Evolutionary conservation across 768 basidiomycete species (phyloP), one percentile per base, ranked within the genome.

Genomic region (Leucocoprinus leucothites): DNA sequence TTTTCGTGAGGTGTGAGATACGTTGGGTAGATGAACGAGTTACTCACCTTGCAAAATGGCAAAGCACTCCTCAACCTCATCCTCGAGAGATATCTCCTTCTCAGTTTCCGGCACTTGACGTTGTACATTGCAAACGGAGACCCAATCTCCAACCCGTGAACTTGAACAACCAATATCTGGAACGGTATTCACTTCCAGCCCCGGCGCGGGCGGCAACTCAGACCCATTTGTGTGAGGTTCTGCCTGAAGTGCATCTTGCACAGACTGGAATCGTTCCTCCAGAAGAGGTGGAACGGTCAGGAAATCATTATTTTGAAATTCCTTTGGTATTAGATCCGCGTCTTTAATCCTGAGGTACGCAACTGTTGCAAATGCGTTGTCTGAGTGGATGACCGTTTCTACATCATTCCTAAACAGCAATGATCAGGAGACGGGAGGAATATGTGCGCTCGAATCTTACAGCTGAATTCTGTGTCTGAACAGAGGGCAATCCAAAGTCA

Each of bases 401-500:
- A 80, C 79, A 43, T 85, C 82, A 31, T 71, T 76, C 51, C 86
- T 92, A n/a, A 8, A 13, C 4, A 13, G 14, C 16, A 4, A n/a
- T n/a, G 16, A n/a, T 38, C 4, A 11, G 38, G 38, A 38, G 14
- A 3, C 3, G 38, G 16, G 38, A n/a, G 14, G 38, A 13, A 13
- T 9, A 11, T 4, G 14, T 38, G 16, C 6, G 38, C 3, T n/a
- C 4, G 16, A 13, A 8, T 54, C 86, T 62, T 61, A 92, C 86
- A 98, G 66, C 6, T 73, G 66, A 34, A 99, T 87, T 9, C 80
- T 76, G 36, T 79, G 78, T 61, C 91, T 91, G 81, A 95, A 98
- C 11, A 96, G 64, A 0, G 95, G 91, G 58, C 89, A 90, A 61
- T 97, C 91, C 11, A 94, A 73, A 1, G 96, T 98, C 55, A 98